Conservation (phyloP, 371 early-diverging fungal species). For the Mucor piriformis region DNA sequence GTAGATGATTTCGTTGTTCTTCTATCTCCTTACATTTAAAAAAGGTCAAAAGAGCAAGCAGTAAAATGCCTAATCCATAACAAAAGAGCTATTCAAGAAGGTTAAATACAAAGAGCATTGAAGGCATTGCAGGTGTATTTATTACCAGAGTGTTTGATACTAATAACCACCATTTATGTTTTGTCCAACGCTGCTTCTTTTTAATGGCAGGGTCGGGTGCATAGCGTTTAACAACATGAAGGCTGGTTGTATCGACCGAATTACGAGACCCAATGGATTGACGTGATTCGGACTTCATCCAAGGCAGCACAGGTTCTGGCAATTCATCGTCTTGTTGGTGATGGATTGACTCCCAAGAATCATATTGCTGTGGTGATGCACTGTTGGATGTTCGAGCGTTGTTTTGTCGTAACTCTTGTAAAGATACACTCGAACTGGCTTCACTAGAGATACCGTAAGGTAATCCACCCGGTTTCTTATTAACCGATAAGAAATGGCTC, state of each 20-base stretch:
- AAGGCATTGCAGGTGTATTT: no score
- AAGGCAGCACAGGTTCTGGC: slow-evolving; percentile 50
- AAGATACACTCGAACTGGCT: slow-evolving; percentile 14
- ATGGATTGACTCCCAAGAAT: slow-evolving; percentile 10
- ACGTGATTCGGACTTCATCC: slow-evolving; percentile 50
- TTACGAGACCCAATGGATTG: slow-evolving; percentile 34
- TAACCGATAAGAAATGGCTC: not conserved
- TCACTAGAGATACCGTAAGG: slow-evolving; percentile 16
- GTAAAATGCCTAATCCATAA: slow-evolving; percentile 45
- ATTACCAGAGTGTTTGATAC: slow-evolving; percentile 57
- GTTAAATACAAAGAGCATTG: not conserved
- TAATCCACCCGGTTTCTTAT: not conserved
- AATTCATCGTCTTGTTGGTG: slow-evolving; percentile 15
- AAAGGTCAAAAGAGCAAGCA: slow-evolving; percentile 43
- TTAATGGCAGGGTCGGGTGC: slow-evolving; percentile 30
- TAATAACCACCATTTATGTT: slow-evolving; percentile 55
- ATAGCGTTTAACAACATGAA: slow-evolving; percentile 49
- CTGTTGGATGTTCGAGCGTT: not conserved
- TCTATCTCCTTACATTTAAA: slow-evolving; percentile 47
- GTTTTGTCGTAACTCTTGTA: slow-evolving; percentile 7
- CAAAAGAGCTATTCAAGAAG: slow-evolving; percentile 46
- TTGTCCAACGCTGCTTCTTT: slow-evolving; percentile 55
- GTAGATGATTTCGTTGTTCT: not conserved
- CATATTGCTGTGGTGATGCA: slow-evolving; percentile 1
- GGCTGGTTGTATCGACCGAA: slow-evolving; percentile 33